Percentiles rank a stretch among this genome's conserved stretches.
phyloP scores from a whole-genome alignment of 306 rosid species.

The Hylodesmum podocarpum region DNA sequence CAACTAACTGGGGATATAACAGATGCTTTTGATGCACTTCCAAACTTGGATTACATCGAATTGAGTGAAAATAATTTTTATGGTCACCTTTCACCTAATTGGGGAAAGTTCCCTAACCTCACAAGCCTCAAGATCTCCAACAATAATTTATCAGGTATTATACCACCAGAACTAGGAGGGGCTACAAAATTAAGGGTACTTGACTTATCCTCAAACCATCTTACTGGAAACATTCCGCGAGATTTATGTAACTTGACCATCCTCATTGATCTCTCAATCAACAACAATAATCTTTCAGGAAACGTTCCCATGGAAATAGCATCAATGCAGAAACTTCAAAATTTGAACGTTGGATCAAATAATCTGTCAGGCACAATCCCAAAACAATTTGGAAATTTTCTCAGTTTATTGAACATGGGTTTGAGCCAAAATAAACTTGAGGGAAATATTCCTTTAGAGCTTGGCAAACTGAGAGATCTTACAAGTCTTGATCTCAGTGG shows the following conservation, averaged over 20 bases:
- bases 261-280: not conserved
- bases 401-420: not conserved
- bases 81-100: not conserved
- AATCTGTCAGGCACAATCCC: not conserved
- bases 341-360: not conserved
- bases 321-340: not conserved
- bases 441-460: not conserved
- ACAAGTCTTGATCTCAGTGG: not conserved
- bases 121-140: not conserved
- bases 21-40: not conserved
- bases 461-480: constrained; percentile 15
- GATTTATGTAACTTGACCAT: not conserved
- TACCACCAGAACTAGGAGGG: constrained; percentile 1
- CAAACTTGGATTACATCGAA: not conserved
- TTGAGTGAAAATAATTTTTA: not conserved
- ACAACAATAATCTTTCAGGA: not conserved
- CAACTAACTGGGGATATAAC: not conserved
- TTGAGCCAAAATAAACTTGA: not conserved
- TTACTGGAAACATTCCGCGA: not conserved
- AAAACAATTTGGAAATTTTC: not conserved
- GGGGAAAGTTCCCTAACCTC: not conserved
- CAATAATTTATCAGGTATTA: not conserved
- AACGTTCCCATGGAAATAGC: not conserved
- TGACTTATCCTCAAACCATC: constrained; percentile 25
- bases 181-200: not conserved